Evolutionary conservation across 768 basidiomycete genomes (phyloP).

Genomic region (Boletus reticuloceps): DNA sequence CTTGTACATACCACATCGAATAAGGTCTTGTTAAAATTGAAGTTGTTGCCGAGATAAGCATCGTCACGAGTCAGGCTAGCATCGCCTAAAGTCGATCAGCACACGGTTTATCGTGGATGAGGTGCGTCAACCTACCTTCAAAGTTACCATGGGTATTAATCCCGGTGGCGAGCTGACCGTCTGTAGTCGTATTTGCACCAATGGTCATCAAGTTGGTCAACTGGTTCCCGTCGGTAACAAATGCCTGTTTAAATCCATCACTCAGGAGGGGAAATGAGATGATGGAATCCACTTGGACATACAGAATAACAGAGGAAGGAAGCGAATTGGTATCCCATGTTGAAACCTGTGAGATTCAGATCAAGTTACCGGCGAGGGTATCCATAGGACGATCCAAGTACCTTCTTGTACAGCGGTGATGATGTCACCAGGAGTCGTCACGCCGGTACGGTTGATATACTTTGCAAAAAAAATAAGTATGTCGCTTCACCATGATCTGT

Average conservation of each 20-base stretch:
- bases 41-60: constrained; percentile 21
- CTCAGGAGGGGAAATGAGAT: background rate
- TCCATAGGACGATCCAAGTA: background rate
- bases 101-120: background rate
- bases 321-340: constrained; percentile 20
- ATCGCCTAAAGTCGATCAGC: constrained; percentile 11
- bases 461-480: background rate
- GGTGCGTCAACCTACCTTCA: constrained; percentile 7
- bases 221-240: constrained; percentile 25
- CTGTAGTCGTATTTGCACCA: constrained; percentile 16
- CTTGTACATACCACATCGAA: constrained; percentile 12
- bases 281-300: background rate
- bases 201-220: constrained; percentile 27
- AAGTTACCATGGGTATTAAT: constrained; percentile 21
- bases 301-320: constrained; percentile 17
- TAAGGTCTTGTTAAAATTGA: constrained; percentile 21
- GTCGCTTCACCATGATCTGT: background rate
- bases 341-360: constrained; percentile 11
- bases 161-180: constrained; percentile 3
- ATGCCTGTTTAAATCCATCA: background rate
- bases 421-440: constrained; percentile 19
- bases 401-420: constrained; percentile 23
- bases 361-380: background rate
- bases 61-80: constrained; percentile 20
- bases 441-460: constrained; percentile 16